Evolutionary conservation across 2,329 filamentous ascomycete species (phyloP).

Genomic region (Colletotrichum scovillei): DNA sequence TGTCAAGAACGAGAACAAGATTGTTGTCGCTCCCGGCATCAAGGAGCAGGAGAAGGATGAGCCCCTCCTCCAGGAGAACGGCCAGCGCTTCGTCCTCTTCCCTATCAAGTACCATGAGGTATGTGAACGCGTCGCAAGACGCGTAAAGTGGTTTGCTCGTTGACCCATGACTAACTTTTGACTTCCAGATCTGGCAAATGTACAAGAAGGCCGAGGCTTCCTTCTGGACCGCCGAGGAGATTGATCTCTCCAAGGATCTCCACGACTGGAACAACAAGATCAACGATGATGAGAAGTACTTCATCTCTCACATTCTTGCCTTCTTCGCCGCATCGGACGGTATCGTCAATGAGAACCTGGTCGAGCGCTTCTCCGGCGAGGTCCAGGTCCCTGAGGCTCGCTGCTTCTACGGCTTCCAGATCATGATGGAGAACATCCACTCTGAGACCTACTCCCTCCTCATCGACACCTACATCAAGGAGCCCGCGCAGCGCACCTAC

Average conservation of each 20-base stretch:
- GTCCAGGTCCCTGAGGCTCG: constrained; percentile 97
- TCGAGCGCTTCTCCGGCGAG: constrained; percentile 97
- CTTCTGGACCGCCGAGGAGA: constrained; percentile 99
- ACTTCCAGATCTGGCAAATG: constrained; percentile 95
- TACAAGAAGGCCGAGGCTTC: constrained; percentile 99
- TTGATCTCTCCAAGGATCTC: constrained; percentile 97
- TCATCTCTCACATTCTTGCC: constrained; percentile 97
- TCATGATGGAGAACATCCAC: constrained; percentile 99
- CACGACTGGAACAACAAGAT: constrained; percentile 99
- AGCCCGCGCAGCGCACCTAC: constrained; percentile 91
- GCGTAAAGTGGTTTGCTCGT: constrained; percentile 71
- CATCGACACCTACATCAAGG: constrained; percentile 99
- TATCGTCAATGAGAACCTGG: constrained; percentile 99
- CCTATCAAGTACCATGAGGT: constrained; percentile 99
- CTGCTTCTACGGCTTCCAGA: constrained; percentile 99
- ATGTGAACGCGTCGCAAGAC: constrained; percentile 67
- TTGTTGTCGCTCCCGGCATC: constrained; percentile 60
- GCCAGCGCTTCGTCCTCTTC: constrained; percentile 95
- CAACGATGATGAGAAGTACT: constrained; percentile 97
- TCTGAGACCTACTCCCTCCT: constrained; percentile 99
- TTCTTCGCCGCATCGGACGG: constrained; percentile 99
- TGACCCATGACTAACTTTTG: constrained; percentile 51
- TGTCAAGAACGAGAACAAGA: constrained; percentile 55
- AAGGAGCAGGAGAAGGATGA: constrained; percentile 82
- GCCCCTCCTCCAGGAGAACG: constrained; percentile 94